Evolutionary conservation across 2,329 filamentous ascomycete species (phyloP).

Genomic region (Sarocladium kiliense): DNA sequence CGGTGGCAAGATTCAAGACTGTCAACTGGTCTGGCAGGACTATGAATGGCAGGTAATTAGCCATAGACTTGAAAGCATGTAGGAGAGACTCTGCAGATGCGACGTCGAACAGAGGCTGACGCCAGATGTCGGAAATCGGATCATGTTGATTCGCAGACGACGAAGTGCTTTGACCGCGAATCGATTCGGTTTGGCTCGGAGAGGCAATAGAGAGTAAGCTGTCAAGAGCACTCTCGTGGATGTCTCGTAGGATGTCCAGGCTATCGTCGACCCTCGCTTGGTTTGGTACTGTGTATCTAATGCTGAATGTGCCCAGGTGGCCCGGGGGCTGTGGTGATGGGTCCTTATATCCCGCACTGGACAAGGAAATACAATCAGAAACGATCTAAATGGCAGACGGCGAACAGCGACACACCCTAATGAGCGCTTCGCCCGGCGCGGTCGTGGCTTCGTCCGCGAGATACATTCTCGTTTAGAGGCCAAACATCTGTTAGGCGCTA

Average conservation of each 20-base stretch:
- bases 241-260: too few species aligned
- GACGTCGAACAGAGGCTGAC: conserved; percentile 47
- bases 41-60: conserved; percentile 39
- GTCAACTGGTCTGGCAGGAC: conserved; percentile 8
- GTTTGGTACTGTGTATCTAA: too few species aligned
- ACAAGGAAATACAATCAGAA: too few species aligned
- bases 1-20: conserved; percentile 14
- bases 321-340: too few species aligned
- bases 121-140: neutral
- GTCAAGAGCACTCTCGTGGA: too few species aligned
- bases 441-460: neutral
- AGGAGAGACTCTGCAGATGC: conserved; percentile 44
- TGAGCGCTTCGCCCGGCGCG: neutral
- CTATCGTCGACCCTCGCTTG: too few species aligned
- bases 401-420: neutral
- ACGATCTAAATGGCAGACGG: too few species aligned
- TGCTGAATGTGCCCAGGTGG: too few species aligned
- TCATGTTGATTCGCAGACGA: neutral
- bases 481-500: neutral
- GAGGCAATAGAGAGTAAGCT: neutral
- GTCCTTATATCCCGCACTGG: too few species aligned
- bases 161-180: neutral
- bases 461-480: neutral
- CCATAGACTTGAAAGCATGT: conserved; percentile 36
- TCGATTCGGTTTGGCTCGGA: too few species aligned